phyloP scores from a whole-genome alignment of 148 eudicot genomes.

The Amaranthus cruentus region DNA sequence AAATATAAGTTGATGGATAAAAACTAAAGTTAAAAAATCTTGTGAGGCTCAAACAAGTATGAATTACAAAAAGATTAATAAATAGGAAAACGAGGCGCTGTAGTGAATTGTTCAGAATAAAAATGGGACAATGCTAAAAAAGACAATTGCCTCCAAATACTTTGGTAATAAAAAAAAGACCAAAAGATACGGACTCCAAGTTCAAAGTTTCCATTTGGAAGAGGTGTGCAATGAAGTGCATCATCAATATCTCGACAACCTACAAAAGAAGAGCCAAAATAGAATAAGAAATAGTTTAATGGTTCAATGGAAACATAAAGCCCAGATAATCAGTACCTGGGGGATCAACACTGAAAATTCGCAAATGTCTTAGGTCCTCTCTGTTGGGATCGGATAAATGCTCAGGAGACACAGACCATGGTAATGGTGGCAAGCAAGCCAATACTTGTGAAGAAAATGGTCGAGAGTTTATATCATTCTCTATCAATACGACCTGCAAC shows the following conservation, averaged over 20 bases:
- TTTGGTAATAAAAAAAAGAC: neutral
- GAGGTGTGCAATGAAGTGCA: constrained; percentile 85
- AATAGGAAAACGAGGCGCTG: too few species aligned
- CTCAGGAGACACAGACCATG: constrained; percentile 83
- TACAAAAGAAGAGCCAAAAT: constrained; percentile 28
- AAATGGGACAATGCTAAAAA: neutral
- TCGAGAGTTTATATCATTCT: constrained; percentile 84
- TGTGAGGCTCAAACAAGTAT: too few species aligned
- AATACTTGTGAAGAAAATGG: constrained; percentile 92
- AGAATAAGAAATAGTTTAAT: neutral
- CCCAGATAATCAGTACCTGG: constrained; percentile 49
- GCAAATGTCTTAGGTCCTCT: constrained; percentile 81
- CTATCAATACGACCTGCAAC: constrained; percentile 88
- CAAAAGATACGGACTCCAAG: constrained; percentile 98
- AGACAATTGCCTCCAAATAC: neutral
- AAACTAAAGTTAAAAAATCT: too few species aligned
- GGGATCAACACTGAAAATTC: constrained; percentile 96
- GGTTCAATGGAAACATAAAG: neutral
- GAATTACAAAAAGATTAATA: too few species aligned
- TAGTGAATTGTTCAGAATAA: too few species aligned
- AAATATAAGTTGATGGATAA: too few species aligned
- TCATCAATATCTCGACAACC: constrained; percentile 99
- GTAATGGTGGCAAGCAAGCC: constrained; percentile 93
- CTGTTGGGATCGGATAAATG: constrained; percentile 77
- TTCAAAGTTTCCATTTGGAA: constrained; percentile 84